Evolutionary conservation across 345 rosid genomes (phyloP).

Genomic region (Linum tenue): DNA sequence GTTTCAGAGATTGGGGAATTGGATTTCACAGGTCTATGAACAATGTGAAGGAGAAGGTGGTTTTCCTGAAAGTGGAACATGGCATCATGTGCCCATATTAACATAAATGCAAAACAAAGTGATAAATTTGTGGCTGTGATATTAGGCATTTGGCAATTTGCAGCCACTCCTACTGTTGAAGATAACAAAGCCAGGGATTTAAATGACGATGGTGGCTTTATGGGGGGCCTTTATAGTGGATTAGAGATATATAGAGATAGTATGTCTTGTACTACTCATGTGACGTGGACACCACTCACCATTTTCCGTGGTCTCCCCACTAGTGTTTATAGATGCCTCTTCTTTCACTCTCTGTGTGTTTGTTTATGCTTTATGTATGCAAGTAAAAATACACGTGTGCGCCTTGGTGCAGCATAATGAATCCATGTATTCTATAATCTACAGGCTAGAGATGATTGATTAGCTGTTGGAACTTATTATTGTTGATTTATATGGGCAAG

Average conservation of each 20-base stretch:
- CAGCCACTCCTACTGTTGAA: background rate
- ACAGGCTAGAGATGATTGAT: too few species aligned
- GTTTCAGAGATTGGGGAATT: background rate
- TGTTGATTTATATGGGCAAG: too few species aligned
- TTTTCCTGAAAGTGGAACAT: conserved; percentile 9
- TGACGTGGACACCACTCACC: conserved; percentile 54
- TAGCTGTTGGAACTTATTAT: too few species aligned
- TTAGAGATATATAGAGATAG: conserved; percentile 20
- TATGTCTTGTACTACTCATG: conserved; percentile 13
- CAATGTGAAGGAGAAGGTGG: conserved; percentile 15
- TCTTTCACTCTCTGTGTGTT: background rate
- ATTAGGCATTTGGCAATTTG: conserved; percentile 18
- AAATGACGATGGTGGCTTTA: conserved; percentile 12
- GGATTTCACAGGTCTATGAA: conserved; percentile 16
- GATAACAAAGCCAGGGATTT: conserved; percentile 4
- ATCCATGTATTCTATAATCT: background rate
- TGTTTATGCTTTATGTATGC: background rate
- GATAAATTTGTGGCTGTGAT: conserved; percentile 22
- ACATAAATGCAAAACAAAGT: conserved; percentile 12
- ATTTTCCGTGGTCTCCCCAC: conserved; percentile 43
- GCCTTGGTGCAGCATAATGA: background rate
- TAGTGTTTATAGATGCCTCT: conserved; percentile 10
- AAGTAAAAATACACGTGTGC: background rate
- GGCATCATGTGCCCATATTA: conserved; percentile 24
- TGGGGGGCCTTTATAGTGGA: conserved; percentile 38